phyloP scores from a whole-genome alignment of 2,329 filamentous ascomycete species.

The Fusarium hostae region DNA sequence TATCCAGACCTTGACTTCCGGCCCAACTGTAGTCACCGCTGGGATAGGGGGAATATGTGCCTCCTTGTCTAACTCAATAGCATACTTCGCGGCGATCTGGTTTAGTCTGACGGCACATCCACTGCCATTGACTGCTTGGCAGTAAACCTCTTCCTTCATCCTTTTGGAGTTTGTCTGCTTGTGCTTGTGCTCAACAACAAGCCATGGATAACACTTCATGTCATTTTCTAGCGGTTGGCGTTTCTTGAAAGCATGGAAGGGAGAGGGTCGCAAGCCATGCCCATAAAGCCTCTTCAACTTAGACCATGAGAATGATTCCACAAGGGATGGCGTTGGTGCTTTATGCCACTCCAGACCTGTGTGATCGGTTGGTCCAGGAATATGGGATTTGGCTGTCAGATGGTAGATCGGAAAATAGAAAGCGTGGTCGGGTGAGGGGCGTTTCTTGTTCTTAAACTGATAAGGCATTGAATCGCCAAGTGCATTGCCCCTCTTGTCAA shows the following conservation, averaged over 20 bases:
- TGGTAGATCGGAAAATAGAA: neutral
- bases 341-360: neutral
- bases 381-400: too few relatives aligned
- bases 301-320: neutral
- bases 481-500: neutral
- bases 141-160: neutral
- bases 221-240: rapidly evolving
- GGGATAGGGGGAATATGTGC: conserved; percentile 32
- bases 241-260: neutral
- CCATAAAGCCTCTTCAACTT: rapidly evolving
- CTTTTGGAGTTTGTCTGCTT: rapidly evolving
- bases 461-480: neutral
- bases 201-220: neutral
- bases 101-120: conserved; percentile 29
- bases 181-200: neutral
- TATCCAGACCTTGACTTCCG: conserved; percentile 34
- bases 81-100: conserved; percentile 15
- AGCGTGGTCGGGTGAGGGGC: neutral
- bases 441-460: neutral
- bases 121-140: conserved; percentile 29
- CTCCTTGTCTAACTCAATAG: neutral
- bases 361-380: neutral
- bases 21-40: conserved; percentile 31
- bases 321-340: neutral
- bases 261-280: neutral